These are phyloP conservation scores for Babesia ovata DNA, from an alignment of 169 alveolate species.

Conservation along the genomic window DNA sequence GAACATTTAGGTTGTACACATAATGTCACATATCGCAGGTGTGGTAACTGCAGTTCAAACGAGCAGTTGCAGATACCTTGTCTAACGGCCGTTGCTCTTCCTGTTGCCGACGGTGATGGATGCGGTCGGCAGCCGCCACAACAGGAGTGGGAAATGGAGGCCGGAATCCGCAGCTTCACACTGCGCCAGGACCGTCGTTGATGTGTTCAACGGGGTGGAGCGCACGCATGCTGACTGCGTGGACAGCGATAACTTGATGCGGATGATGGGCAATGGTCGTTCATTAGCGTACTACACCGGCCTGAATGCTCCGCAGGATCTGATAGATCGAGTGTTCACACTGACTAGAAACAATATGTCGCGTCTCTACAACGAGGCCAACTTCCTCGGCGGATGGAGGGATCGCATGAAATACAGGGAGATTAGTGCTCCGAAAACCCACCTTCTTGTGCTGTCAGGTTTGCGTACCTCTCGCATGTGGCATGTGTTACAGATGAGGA, in stretches of 20 bases:
- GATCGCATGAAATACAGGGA: constrained; percentile 67
- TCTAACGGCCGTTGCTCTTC: too few relatives aligned
- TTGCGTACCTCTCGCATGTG: neutral
- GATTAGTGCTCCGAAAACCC: constrained; percentile 53
- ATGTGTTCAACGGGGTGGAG: constrained; percentile 5
- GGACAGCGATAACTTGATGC: neutral
- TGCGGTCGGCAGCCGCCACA: too few relatives aligned
- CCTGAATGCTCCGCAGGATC: constrained; percentile 16
- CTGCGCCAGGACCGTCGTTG: too few relatives aligned
- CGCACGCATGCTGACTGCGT: neutral
- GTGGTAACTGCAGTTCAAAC: too few relatives aligned
- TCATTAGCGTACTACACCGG: constrained; percentile 33
- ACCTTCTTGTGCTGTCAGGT: constrained; percentile 49
- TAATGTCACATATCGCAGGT: too few relatives aligned
- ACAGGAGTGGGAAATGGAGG: too few relatives aligned
- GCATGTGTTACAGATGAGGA: constrained; percentile 15
- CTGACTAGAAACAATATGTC: constrained; percentile 70
- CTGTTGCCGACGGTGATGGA: too few relatives aligned
- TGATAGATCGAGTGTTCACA: constrained; percentile 26
- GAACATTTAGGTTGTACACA: too few relatives aligned
- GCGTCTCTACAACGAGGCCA: constrained; percentile 59
- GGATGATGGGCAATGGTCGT: neutral
- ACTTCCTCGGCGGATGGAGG: constrained; percentile 75
- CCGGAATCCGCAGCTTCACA: too few relatives aligned
- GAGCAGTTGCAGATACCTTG: too few relatives aligned